Conservation (phyloP, 2,329 filamentous ascomycete genomes). For the Colletotrichum tropicicola region DNA sequence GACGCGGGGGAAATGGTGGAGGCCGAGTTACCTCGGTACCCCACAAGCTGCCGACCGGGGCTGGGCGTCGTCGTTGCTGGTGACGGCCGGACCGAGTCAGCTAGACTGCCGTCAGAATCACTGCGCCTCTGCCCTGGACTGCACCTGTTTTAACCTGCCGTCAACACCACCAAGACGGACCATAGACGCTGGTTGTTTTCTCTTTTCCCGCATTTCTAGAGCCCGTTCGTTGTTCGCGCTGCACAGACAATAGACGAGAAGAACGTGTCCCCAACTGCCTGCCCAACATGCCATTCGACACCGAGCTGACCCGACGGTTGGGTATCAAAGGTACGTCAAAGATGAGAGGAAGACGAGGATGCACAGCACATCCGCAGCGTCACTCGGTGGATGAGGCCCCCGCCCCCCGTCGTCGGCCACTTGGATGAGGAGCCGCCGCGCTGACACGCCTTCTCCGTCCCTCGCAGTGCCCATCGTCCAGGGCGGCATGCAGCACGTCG, state of each 20-base stretch:
- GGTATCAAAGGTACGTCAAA: slow-evolving; percentile 58
- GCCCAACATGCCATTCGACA: slow-evolving; percentile 63
- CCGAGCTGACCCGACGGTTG: slow-evolving; percentile 65
- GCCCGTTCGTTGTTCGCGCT: not conserved
- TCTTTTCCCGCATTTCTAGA: slow-evolving; percentile 4
- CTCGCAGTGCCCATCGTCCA: slow-evolving; percentile 79
- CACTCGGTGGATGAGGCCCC: no score
- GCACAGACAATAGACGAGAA: slow-evolving; percentile 7
- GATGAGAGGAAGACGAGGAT: not conserved
- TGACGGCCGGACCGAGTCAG: slow-evolving; percentile 27
- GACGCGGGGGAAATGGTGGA: slow-evolving; percentile 28
- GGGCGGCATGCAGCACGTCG: slow-evolving; percentile 89
- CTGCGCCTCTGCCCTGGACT: not conserved
- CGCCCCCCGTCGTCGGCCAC: not conserved
- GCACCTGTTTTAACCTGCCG: not conserved
- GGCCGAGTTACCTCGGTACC: slow-evolving; percentile 30
- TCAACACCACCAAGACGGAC: slow-evolving; percentile 4
- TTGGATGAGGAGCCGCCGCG: not conserved
- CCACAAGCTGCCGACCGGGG: slow-evolving; percentile 14
- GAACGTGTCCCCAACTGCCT: slow-evolving; percentile 13
- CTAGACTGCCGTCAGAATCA: slow-evolving; percentile 21
- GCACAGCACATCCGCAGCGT: no score
- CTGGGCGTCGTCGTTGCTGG: slow-evolving; percentile 8
- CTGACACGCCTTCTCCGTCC: slow-evolving; percentile 9
- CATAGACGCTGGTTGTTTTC: not conserved